phyloP scores from a whole-genome alignment of 1,284 basidiomycete species.

The Fomitiporia mediterranea region DNA sequence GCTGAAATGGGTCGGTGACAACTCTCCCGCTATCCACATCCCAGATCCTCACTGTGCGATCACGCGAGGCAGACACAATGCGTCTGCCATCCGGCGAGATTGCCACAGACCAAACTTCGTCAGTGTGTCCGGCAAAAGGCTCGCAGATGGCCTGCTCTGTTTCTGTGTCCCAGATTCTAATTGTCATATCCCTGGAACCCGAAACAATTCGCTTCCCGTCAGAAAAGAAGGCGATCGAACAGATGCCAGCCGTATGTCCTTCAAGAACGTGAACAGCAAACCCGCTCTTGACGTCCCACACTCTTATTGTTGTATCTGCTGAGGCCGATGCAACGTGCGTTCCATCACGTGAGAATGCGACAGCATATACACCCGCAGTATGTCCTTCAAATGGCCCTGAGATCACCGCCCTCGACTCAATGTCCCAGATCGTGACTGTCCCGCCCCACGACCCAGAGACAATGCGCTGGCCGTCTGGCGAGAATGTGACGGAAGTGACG shows the following conservation, averaged over 20 bases:
- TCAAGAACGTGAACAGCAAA: not conserved
- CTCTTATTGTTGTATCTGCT: constrained; percentile 17
- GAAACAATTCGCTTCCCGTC: constrained; percentile 3
- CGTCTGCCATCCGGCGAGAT: too few relatives aligned
- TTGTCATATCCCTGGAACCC: not conserved
- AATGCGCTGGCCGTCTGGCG: too few relatives aligned
- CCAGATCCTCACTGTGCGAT: too few relatives aligned
- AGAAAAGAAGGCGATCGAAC: not conserved
- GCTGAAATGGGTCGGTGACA: too few relatives aligned
- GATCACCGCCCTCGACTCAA: too few relatives aligned
- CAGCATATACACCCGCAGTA: not conserved
- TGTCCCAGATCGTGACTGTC: constrained; percentile 1
- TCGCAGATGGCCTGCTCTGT: too few relatives aligned
- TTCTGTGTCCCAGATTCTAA: constrained; percentile 7
- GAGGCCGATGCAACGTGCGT: constrained; percentile 13
- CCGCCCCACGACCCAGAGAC: not conserved
- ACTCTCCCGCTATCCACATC: too few relatives aligned
- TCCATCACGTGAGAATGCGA: not conserved
- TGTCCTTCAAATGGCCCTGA: not conserved
- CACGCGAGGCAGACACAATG: too few relatives aligned
- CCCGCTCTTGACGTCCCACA: constrained; percentile 18
- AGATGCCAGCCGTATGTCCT: not conserved
- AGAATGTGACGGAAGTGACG: too few relatives aligned
- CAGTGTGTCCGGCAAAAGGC: too few relatives aligned
- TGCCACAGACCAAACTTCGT: too few relatives aligned